Percentiles rank a stretch among this genome's conserved stretches.
phyloP scores from a whole-genome alignment of 345 rosid genomes.

The Dimocarpus longan region DNA sequence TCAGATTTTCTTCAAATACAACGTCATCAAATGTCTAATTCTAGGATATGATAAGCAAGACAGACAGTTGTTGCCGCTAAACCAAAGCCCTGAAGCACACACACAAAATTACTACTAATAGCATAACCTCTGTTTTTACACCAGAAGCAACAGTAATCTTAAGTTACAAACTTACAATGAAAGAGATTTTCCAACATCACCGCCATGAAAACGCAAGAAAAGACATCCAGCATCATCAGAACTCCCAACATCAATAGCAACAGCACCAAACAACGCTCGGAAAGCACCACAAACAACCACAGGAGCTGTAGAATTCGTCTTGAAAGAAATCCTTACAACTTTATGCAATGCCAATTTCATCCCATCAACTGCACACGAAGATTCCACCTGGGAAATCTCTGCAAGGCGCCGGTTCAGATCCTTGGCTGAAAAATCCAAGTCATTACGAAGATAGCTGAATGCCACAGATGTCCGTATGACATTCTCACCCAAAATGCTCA shows the following conservation, averaged over 20 bases:
- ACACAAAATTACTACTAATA: neutral
- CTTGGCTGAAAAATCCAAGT: conserved; percentile 58
- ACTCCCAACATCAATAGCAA: conserved; percentile 51
- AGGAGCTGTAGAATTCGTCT: conserved; percentile 49
- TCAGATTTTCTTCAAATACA: neutral
- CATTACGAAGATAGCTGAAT: conserved; percentile 31
- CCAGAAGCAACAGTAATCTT: neutral
- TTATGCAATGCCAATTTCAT: conserved; percentile 51
- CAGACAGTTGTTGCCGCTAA: neutral
- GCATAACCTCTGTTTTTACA: neutral
- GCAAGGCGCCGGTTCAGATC: conserved; percentile 39
- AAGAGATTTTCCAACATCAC: conserved; percentile 32
- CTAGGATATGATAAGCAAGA: neutral
- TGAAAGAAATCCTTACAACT: conserved; percentile 60
- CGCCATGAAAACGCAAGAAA: conserved; percentile 58
- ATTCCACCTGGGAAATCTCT: conserved; percentile 47
- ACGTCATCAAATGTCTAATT: conserved; percentile 5
- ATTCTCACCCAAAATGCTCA: conserved; percentile 58
- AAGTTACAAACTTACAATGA: conserved; percentile 31
- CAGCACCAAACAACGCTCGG: conserved; percentile 74
- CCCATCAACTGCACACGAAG: conserved; percentile 65
- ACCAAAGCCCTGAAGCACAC: neutral
- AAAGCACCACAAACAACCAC: conserved; percentile 56
- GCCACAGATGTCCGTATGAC: conserved; percentile 55
- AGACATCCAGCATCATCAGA: conserved; percentile 50